Evolutionary conservation across 176 grass and related monocot species (phyloP), one percentile per base, ranked within the genome.

Genomic region (Carex kokanica): DNA sequence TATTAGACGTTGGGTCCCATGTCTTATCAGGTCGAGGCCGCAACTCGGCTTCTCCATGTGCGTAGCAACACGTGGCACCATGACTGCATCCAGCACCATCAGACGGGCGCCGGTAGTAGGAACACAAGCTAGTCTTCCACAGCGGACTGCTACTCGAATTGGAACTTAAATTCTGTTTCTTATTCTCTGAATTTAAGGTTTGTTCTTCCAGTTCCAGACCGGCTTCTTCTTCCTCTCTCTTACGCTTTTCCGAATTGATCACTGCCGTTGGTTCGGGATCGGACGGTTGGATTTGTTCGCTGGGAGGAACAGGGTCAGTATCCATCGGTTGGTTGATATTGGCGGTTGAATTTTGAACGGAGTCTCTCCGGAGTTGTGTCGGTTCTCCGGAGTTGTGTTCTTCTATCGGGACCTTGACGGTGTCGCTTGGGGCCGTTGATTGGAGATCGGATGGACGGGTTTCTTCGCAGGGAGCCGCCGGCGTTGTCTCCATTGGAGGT

Each of bases 71-170:
- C 38, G 84, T 73, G 3, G 87, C 89, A 9, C 96, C 93, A 63
- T 99, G 96, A 87, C 86, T 99, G 85, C 96, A 99, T 5, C 80
- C 80, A 8, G 78, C 87, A 11, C 67, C 41, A 55, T 78, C 87
- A 36, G 65, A 74, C 15, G 85, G 83, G 12, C 84, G 82, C 18
- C 91, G 85, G 79, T 86, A 99, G 84, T 53, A 99, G 60, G 96
- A 99, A 83, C 96, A 99, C 38, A 95, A 85, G 82, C 91, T 99
- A 74, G 96, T 99, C 89, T 93, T 99, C 88, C 93, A 95, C 67
- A 90, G 88, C 29, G 79, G 84, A 34, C 90, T 86, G 31, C 23
- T 47, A 60, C 23, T 13, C 21, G 7, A 25, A 81, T 51, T 15
- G 51, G 16, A 34, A 13, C 65, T 56, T 14, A 54, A 74, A 80